phyloP scores from a whole-genome alignment of 2,329 filamentous ascomycete genomes.

The Microcyclospora pomicola region DNA sequence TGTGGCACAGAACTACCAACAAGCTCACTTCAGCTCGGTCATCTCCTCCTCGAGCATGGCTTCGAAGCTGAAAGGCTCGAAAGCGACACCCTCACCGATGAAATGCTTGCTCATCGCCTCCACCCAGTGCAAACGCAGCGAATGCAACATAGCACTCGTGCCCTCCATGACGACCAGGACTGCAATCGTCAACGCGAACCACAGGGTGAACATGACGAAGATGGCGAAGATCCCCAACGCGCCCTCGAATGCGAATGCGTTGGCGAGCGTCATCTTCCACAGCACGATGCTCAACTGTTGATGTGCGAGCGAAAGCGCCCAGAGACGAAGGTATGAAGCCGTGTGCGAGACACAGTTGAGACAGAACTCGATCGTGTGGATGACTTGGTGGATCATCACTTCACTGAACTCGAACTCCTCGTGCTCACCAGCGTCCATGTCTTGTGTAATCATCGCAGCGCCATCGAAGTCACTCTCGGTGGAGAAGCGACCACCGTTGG shows the following conservation, averaged over 20 bases:
- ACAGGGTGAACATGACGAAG: slow-evolving; percentile 70
- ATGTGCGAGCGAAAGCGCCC: slow-evolving; percentile 92
- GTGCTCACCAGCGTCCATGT: slow-evolving; percentile 54
- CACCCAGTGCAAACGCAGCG: slow-evolving; percentile 84
- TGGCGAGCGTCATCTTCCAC: slow-evolving; percentile 87
- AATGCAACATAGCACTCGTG: slow-evolving; percentile 90
- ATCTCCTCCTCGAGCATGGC: slow-evolving; percentile 67
- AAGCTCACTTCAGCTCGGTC: slow-evolving; percentile 21
- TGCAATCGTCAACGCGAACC: slow-evolving; percentile 71
- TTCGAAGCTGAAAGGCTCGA: slow-evolving; percentile 81
- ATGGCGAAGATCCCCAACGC: slow-evolving; percentile 63
- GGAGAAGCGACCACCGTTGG: slow-evolving; percentile 52
- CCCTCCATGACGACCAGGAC: slow-evolving; percentile 92
- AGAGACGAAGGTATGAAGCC: slow-evolving; percentile 94
- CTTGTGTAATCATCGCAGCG: slow-evolving; percentile 76
- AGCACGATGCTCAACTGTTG: slow-evolving; percentile 93
- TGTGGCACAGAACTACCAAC: not conserved
- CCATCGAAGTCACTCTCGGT: slow-evolving; percentile 62
- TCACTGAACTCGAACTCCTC: slow-evolving; percentile 97
- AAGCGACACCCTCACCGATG: slow-evolving; percentile 69
- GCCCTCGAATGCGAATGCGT: slow-evolving; percentile 49
- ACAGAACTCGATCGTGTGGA: slow-evolving; percentile 98
- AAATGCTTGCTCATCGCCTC: slow-evolving; percentile 98
- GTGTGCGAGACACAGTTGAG: slow-evolving; percentile 98
- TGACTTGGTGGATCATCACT: slow-evolving; percentile 97